Percentiles rank a stretch among this genome's conserved stretches.
These are phyloP conservation scores for Pseudophaeomoniella oleicola DNA, from an alignment of 2,329 filamentous ascomycete species.

Conservation along the genomic window DNA sequence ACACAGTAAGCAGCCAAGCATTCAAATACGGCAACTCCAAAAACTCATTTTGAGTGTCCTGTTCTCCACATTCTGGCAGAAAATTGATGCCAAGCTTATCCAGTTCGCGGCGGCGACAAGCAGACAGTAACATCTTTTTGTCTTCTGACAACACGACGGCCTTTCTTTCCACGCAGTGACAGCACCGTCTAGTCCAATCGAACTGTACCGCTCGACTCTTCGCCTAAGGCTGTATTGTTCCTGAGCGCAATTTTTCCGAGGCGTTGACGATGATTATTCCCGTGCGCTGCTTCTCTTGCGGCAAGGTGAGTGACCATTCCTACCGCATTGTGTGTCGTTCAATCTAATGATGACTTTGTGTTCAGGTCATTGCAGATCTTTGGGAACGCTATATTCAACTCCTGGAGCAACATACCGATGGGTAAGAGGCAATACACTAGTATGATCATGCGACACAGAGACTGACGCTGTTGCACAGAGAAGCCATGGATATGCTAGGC, in stretches of 20 bases:
- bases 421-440: constrained; percentile 35
- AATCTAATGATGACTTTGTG: constrained; percentile 16
- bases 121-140: not conserved
- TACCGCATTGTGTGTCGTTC: constrained; percentile 3
- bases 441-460: constrained; percentile 4
- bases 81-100: not conserved
- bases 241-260: not conserved
- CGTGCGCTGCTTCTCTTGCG: constrained; percentile 95
- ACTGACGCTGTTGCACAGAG: constrained; percentile 36
- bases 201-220: no score
- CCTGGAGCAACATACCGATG: constrained; percentile 64
- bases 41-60: constrained; percentile 1
- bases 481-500: constrained; percentile 89
- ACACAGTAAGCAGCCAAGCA: no score
- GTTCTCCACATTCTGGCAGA: constrained; percentile 1
- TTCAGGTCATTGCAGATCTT: constrained; percentile 84
- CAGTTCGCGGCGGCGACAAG: no score
- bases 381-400: constrained; percentile 92
- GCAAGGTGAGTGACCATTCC: constrained; percentile 57
- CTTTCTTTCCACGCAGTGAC: no score
- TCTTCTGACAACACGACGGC: no score
- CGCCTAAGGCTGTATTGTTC: no score
- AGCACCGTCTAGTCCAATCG: no score
- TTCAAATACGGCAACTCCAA: no score
- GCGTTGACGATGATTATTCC: constrained; percentile 81